Percentiles rank a stretch among this genome's conserved stretches.
phyloP scores from a whole-genome alignment of 352 stramenopile genomes.

The Phytophthora capsici region DNA sequence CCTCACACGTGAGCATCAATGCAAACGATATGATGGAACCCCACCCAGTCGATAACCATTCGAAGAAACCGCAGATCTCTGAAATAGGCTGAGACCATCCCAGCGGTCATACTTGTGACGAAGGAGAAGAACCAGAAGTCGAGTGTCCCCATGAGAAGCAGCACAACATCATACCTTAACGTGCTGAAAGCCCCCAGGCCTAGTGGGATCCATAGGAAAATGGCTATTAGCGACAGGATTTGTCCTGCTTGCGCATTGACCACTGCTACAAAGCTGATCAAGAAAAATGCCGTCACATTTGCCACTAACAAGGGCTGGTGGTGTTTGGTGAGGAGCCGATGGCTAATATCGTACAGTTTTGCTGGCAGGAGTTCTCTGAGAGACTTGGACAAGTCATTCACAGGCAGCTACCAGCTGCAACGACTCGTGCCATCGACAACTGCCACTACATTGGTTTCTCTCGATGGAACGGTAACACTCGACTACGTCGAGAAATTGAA shows the following conservation, averaged over 20 bases:
- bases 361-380: conserved; percentile 34
- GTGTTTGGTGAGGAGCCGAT: conserved; percentile 34
- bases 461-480: conserved; percentile 8
- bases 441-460: background rate
- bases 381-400: conserved; percentile 41
- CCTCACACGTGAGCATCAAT: conserved; percentile 41
- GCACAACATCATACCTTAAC: conserved; percentile 43
- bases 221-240: conserved; percentile 26
- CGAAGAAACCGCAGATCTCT: conserved; percentile 35
- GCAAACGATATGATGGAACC: conserved; percentile 43
- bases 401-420: conserved; percentile 17
- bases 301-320: conserved; percentile 28
- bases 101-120: conserved; percentile 32
- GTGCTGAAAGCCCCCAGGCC: conserved; percentile 28
- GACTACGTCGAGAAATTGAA: conserved; percentile 4
- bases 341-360: conserved; percentile 15
- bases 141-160: conserved; percentile 39
- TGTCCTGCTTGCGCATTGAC: conserved; percentile 19
- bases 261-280: conserved; percentile 31
- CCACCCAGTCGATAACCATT: conserved; percentile 37
- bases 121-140: conserved; percentile 54
- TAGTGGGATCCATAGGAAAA: conserved; percentile 22
- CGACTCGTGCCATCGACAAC: background rate
- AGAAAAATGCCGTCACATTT: conserved; percentile 26
- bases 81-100: conserved; percentile 36